Base-by-base conservation (phyloP, 1,139 yeast genomes). In the Torulaspora pretoriensis region DNA sequence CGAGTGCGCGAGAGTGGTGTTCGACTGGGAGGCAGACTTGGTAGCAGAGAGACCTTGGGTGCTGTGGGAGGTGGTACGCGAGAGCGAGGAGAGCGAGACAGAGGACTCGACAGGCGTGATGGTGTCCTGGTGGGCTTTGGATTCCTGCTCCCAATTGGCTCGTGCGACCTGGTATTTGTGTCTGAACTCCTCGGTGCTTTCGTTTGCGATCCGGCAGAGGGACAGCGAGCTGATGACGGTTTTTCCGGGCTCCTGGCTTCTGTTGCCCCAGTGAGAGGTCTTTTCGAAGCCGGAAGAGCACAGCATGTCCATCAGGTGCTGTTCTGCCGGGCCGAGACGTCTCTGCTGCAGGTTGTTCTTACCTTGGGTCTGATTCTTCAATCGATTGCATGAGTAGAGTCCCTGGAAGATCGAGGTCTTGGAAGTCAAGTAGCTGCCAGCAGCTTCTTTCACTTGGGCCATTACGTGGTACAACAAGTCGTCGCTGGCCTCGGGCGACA, bases 261-360 rank as follows among this genome's bases (percentile, higher is more conserved):
- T 73, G 61, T 80, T 82, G 3, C 96, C 97, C 99, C 99, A 94
- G 17, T 64, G 61, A 35, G 87, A 90, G 25, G 73, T 72, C 7
- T 76, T 69, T 4, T 72, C 68, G 55, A 90, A 87, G 0, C 99
- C 99, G 1, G 95, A 83, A 0, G 94, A 75, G 59, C 97, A 89
- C 43, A 94, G 75, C 98, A 94, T 94, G 53, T 89, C 97, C 67
- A 88, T 78, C 43, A 94, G 72, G 67, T 92, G 97, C 63, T 85
- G 92, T 64, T 94, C 99, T 0, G 98, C 97, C 6, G 96, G 84
- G 2, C 95, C 96, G 46, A 87, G 69, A 25, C 70, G 71, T 53
- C 78, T 79, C 3, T 64, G 25, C 57, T 55, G 50, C 9, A 40
- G 28, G 12, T 10, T 14, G 16, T 25, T 33, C 38, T 32, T 35